phyloP scores from a whole-genome alignment of 805 yeast species.

The Saturnispora hagleri region DNA sequence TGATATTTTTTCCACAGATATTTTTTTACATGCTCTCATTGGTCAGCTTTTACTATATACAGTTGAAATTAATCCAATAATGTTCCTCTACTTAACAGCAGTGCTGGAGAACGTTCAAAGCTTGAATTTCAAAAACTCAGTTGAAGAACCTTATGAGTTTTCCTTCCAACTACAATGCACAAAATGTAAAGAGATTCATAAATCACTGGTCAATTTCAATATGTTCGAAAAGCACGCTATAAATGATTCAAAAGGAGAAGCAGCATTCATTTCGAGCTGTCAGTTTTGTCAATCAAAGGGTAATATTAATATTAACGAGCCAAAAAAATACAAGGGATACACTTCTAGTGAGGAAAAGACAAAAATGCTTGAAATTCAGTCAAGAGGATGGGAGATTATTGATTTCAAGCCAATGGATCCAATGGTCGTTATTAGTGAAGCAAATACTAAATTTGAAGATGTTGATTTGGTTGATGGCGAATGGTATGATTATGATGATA shows the following conservation, averaged over 20 bases:
- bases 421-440: constrained; percentile 34
- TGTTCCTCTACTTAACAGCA: constrained; percentile 27
- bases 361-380: constrained; percentile 59
- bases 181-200: constrained; percentile 69
- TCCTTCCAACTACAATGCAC: constrained; percentile 68
- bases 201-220: constrained; percentile 61
- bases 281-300: constrained; percentile 22
- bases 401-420: constrained; percentile 59
- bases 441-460: constrained; percentile 16
- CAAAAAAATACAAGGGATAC: constrained; percentile 23
- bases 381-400: constrained; percentile 73
- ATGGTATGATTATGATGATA: constrained; percentile 94
- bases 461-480: constrained; percentile 73
- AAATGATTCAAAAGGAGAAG: constrained; percentile 69
- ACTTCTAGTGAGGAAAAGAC: constrained; percentile 33
- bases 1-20: neutral
- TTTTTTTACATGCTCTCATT: neutral
- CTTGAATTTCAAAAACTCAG: neutral
- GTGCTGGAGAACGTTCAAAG: constrained; percentile 28
- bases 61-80: neutral
- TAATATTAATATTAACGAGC: constrained; percentile 17
- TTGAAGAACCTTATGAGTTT: constrained; percentile 55
- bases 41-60: neutral
- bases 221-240: constrained; percentile 57
- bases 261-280: constrained; percentile 61